A percentile compares a stretch with the other conserved stretches of the same genome.
Evolutionary conservation across 768 basidiomycete species (phyloP).

Genomic region (Naganishia antarctica): DNA sequence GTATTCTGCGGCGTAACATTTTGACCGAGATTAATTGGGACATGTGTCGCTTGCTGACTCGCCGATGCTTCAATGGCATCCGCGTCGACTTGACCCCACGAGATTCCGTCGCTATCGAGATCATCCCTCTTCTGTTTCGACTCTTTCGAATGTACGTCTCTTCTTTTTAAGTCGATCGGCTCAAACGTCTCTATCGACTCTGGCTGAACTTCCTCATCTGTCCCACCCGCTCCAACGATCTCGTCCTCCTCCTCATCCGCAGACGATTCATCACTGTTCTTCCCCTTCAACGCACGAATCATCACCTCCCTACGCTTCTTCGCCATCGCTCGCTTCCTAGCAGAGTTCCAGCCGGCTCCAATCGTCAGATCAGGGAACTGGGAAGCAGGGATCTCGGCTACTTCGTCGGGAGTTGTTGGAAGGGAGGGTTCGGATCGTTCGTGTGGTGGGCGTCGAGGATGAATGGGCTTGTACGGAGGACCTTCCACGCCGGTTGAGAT

Average conservation of each 20-base stretch:
- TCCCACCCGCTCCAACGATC: background rate
- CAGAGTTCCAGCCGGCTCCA: conserved; percentile 3
- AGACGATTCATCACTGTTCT: background rate
- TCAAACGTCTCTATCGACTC: conserved; percentile 15
- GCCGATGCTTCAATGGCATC: conserved; percentile 10
- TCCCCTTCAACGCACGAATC: background rate
- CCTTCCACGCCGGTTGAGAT: no score
- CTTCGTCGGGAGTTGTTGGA: background rate
- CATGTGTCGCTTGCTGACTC: background rate
- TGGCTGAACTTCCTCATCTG: background rate
- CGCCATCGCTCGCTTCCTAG: conserved; percentile 11
- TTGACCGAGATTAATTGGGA: no score
- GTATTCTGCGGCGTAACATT: background rate
- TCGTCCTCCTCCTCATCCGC: background rate
- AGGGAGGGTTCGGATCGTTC: background rate
- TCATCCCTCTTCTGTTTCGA: background rate
- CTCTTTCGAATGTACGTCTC: background rate
- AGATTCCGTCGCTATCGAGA: conserved; percentile 1
- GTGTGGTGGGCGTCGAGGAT: no score
- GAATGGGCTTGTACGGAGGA: no score
- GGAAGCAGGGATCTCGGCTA: background rate
- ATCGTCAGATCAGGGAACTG: background rate
- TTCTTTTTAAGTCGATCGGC: background rate
- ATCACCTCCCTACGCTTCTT: conserved; percentile 7
- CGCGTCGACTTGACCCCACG: conserved; percentile 8